A percentile compares a stretch with the other conserved stretches of the same genome.
These are phyloP conservation scores for Cryptosporidium ryanae DNA, from an alignment of 169 alveolate species.

Conservation along the genomic window DNA sequence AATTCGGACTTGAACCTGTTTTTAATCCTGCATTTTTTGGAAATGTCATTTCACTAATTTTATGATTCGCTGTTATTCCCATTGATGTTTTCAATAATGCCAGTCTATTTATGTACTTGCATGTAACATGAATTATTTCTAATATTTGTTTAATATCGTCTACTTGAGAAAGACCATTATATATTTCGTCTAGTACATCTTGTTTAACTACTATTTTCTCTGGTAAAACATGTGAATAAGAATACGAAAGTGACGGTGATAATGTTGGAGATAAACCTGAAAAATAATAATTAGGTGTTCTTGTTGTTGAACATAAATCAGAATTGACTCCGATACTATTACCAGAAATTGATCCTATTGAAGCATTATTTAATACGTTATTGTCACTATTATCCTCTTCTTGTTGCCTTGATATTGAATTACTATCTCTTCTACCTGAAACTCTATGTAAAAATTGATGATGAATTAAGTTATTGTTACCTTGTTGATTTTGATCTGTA, in stretches of 20 bases:
- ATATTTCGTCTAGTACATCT: slow-evolving; percentile 59
- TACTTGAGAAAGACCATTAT: slow-evolving; percentile 57
- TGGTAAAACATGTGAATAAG: background rate
- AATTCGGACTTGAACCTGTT: background rate
- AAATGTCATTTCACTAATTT: slow-evolving; percentile 5
- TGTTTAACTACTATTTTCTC: slow-evolving; percentile 14
- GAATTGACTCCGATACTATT: background rate
- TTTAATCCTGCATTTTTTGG: slow-evolving; percentile 47
- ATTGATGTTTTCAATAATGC: slow-evolving; percentile 12
- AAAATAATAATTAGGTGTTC: background rate
- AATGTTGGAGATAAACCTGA: too few species aligned
- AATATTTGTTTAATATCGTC: slow-evolving; percentile 16
- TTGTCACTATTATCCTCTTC: background rate
- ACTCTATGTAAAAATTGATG: background rate
- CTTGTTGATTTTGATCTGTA: background rate
- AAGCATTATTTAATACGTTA: background rate
- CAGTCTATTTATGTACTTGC: slow-evolving; percentile 22
- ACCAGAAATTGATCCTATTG: background rate
- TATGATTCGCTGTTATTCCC: slow-evolving; percentile 1
- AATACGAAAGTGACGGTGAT: background rate
- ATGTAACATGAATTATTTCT: slow-evolving; percentile 28
- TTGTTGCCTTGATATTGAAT: background rate
- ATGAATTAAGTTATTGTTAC: background rate
- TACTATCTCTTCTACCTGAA: background rate
- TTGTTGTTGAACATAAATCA: background rate